Evolutionary conservation across 495 filamentous ascomycete genomes (phyloP).

Genomic region (Talaromyces liani): DNA sequence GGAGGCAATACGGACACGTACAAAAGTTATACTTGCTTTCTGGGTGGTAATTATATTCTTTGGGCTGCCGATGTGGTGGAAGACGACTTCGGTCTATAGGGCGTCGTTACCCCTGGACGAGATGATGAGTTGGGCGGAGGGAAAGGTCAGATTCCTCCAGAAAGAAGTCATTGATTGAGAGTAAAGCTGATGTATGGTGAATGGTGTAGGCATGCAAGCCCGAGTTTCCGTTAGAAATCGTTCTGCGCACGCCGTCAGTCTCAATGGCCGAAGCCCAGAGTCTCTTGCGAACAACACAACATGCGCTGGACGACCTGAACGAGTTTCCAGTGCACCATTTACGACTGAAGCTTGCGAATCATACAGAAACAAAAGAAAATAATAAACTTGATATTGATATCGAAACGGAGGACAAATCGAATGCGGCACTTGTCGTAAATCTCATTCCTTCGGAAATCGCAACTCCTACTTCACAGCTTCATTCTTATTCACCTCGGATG

Average conservation of each 20-base stretch:
- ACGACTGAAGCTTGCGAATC: slow-evolving; percentile 59
- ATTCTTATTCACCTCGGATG: slow-evolving; percentile 61
- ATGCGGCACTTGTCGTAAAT: slow-evolving; percentile 61
- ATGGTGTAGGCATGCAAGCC: slow-evolving; percentile 67
- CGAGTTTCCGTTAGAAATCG: slow-evolving; percentile 79
- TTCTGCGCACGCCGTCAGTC: slow-evolving; percentile 62
- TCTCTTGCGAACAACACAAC: slow-evolving; percentile 76
- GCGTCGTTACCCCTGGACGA: slow-evolving; percentile 73
- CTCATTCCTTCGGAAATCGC: slow-evolving; percentile 55
- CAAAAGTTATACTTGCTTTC: slow-evolving; percentile 75
- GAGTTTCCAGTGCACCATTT: slow-evolving; percentile 90
- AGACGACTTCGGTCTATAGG: slow-evolving; percentile 91
- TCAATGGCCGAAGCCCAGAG: slow-evolving; percentile 63
- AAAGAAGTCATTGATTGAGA: neutral
- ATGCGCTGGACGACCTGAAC: slow-evolving; percentile 82
- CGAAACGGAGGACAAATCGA: slow-evolving; percentile 22
- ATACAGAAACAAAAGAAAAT: slow-evolving; percentile 21
- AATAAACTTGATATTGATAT: slow-evolving; percentile 12
- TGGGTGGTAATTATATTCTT: slow-evolving; percentile 81
- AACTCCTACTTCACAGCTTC: slow-evolving; percentile 51
- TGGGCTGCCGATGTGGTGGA: slow-evolving; percentile 93
- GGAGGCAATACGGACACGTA: slow-evolving; percentile 58
- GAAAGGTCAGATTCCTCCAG: slow-evolving; percentile 54
- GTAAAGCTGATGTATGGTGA: slow-evolving; percentile 5
- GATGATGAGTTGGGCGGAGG: slow-evolving; percentile 91